phyloP scores from a whole-genome alignment of 1,284 basidiomycete species.

The Apiotrichum domesticum region DNA sequence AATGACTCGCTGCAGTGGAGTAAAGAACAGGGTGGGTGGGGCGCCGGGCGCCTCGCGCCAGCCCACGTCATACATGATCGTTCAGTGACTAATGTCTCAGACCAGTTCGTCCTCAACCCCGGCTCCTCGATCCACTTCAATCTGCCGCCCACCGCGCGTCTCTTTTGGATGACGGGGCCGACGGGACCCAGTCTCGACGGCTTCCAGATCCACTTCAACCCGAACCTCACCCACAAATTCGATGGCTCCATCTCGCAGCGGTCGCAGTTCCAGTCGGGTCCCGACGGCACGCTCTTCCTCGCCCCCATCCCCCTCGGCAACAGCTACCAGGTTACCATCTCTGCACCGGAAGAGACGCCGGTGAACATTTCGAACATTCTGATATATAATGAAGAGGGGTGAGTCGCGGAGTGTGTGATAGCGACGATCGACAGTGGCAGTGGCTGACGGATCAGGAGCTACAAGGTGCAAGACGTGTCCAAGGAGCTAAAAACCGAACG shows the following conservation, averaged over 20 bases:
- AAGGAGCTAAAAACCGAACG: too few species aligned
- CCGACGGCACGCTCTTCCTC: not conserved
- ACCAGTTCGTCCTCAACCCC: not conserved
- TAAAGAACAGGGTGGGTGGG: too few species aligned
- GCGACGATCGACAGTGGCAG: too few species aligned
- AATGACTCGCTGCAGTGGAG: not conserved
- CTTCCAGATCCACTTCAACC: not conserved
- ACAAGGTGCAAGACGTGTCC: too few species aligned
- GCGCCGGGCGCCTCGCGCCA: too few species aligned
- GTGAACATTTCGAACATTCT: not conserved
- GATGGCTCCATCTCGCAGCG: not conserved
- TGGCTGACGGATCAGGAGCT: too few species aligned
- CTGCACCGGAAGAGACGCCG: not conserved
- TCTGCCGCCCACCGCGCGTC: not conserved
- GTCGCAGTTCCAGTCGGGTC: not conserved
- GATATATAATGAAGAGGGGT: not conserved
- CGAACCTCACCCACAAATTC: not conserved
- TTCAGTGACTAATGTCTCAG: not conserved
- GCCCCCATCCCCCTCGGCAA: not conserved
- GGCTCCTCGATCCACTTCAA: not conserved
- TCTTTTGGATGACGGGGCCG: not conserved
- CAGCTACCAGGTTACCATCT: not conserved
- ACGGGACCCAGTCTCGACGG: not conserved
- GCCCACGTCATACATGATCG: not conserved
- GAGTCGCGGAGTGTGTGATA: too few species aligned